phyloP scores from a whole-genome alignment of 2,329 filamentous ascomycete genomes.

The Aquanectria penicillioides region DNA sequence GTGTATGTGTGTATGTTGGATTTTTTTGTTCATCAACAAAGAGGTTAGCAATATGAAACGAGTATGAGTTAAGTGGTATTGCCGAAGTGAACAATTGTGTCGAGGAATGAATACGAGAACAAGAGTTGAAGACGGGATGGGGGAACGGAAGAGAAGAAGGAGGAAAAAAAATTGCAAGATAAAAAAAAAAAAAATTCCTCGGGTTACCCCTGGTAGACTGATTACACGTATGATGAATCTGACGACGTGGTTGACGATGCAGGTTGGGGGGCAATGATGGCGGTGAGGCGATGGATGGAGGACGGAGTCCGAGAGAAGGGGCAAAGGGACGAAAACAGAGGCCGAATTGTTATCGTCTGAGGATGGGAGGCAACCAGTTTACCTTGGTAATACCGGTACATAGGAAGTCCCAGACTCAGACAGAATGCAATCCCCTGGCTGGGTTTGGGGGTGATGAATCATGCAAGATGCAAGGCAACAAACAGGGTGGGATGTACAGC shows the following conservation, averaged over 20 bases:
- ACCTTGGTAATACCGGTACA: conserved; percentile 10
- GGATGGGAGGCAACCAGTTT: conserved; percentile 32
- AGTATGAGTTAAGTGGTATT: too few relatives aligned
- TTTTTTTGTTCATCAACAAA: background rate
- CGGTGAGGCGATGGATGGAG: conserved; percentile 21
- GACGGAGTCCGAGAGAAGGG: background rate
- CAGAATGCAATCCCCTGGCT: background rate
- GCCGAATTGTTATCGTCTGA: conserved; percentile 41
- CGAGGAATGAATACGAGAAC: background rate
- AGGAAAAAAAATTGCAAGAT: background rate
- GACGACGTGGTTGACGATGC: conserved; percentile 14
- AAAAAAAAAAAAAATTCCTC: background rate
- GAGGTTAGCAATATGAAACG: too few relatives aligned
- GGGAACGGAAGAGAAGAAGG: background rate
- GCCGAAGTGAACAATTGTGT: background rate
- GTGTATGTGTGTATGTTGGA: background rate
- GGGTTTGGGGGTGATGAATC: conserved; percentile 17
- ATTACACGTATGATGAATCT: background rate
- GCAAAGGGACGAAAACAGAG: conserved; percentile 22
- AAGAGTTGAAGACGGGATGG: background rate
- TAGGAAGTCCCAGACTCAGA: background rate
- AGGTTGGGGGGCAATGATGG: conserved; percentile 3
- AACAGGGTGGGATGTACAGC: background rate
- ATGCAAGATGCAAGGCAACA: conserved; percentile 26
- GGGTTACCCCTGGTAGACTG: background rate